phyloP scores from a whole-genome alignment of 305 asterid genomes.

The Coffea humblotiana region DNA sequence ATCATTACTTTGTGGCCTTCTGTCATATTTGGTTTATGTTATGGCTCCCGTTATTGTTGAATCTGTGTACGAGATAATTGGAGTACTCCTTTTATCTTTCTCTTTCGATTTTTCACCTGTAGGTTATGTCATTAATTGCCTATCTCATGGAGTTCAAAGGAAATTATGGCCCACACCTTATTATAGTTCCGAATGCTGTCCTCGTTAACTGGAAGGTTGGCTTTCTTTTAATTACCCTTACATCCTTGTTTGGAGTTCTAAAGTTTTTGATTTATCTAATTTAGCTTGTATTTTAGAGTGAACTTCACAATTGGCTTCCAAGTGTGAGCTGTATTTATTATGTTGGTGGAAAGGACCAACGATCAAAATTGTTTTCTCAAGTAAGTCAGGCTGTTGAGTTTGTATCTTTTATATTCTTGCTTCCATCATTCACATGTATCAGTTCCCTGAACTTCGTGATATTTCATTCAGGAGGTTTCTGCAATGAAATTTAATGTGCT shows the following conservation, averaged over 20 bases:
- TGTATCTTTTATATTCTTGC: conserved; percentile 18
- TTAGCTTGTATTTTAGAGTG: conserved; percentile 65
- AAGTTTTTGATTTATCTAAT: conserved; percentile 28
- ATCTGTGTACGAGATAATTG: not conserved
- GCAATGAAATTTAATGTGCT: conserved; percentile 98
- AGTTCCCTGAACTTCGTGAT: conserved; percentile 24
- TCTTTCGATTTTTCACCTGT: conserved; percentile 23
- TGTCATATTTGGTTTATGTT: not conserved
- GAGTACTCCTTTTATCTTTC: conserved; percentile 10
- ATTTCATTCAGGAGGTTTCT: conserved; percentile 69
- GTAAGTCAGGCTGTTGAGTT: conserved; percentile 40
- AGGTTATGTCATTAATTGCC: conserved; percentile 99
- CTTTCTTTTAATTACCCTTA: conserved; percentile 19
- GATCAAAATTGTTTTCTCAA: conserved; percentile 90
- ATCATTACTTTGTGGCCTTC: not conserved
- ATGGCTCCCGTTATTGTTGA: not conserved
- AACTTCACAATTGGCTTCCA: conserved; percentile 90
- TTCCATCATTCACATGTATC: not conserved
- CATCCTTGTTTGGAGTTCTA: conserved; percentile 15
- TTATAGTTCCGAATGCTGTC: conserved; percentile 99
- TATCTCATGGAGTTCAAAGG: conserved; percentile 98
- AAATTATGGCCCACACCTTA: conserved; percentile 98
- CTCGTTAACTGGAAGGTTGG: conserved; percentile 99
- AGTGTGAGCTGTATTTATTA: conserved; percentile 80
- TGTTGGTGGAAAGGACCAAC: conserved; percentile 89